phyloP scores from a whole-genome alignment of 1,284 basidiomycete species.

The Hypsizygus ulmarius region DNA sequence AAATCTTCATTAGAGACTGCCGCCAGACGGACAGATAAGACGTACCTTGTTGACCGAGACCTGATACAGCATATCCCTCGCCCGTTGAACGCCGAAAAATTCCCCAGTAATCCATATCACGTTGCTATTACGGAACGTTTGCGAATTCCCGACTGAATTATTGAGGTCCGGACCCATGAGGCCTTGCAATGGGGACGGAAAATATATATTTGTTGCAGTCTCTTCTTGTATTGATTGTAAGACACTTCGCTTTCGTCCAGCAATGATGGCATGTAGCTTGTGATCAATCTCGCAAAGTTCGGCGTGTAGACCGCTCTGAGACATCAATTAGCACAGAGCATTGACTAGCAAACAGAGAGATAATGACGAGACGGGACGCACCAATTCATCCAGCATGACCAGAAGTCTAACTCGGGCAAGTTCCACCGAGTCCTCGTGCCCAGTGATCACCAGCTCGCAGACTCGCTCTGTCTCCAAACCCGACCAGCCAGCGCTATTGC shows the following conservation, averaged over 20 bases:
- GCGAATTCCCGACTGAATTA: conserved; percentile 31
- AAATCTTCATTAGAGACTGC: conserved; percentile 8
- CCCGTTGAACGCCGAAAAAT: conserved; percentile 94
- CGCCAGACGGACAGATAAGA: conserved; percentile 12
- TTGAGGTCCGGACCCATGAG: conserved; percentile 67
- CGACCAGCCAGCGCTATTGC: conserved; percentile 71
- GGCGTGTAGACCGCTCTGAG: conserved; percentile 82
- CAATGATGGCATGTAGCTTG: conserved; percentile 91
- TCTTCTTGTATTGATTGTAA: conserved; percentile 96
- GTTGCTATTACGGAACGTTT: conserved; percentile 58
- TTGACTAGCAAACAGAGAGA: neutral
- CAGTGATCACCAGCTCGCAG: conserved; percentile 90
- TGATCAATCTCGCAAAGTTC: conserved; percentile 94
- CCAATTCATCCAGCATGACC: conserved; percentile 93
- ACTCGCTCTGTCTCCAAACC: conserved; percentile 92
- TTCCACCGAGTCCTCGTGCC: conserved; percentile 86
- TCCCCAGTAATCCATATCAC: conserved; percentile 97
- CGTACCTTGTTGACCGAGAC: conserved; percentile 84
- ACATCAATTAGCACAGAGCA: conserved; percentile 13
- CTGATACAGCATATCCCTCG: conserved; percentile 92
- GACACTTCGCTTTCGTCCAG: conserved; percentile 84
- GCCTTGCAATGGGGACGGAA: conserved; percentile 88
- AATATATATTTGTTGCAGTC: conserved; percentile 95
- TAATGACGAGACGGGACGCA: conserved; percentile 39
- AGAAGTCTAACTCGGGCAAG: conserved; percentile 87